These are phyloP conservation scores for Eucalyptus sp. DNA, from an alignment of 345 rosid genomes.

Conservation along the genomic window DNA sequence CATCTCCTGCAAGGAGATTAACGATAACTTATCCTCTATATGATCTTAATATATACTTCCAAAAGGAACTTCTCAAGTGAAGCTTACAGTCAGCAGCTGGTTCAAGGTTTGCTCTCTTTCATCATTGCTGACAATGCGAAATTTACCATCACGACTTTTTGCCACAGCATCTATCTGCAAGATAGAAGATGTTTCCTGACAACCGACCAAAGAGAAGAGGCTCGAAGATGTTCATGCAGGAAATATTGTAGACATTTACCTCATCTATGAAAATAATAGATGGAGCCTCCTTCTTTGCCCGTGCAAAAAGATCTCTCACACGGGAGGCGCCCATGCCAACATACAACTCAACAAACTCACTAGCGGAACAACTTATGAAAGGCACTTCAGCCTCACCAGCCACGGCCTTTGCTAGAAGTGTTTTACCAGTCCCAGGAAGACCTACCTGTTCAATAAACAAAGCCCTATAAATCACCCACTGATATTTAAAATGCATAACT, in stretches of 20 bases:
- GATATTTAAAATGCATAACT: background rate
- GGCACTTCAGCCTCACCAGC: constrained; percentile 98
- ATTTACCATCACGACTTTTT: constrained; percentile 93
- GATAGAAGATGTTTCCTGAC: background rate
- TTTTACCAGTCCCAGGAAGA: constrained; percentile 98
- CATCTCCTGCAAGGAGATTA: constrained; percentile 67
- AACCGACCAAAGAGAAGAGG: background rate
- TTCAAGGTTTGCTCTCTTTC: constrained; percentile 98
- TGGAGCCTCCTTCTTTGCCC: constrained; percentile 98
- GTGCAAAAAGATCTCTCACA: constrained; percentile 89
- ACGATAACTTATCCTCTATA: background rate
- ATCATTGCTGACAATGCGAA: constrained; percentile 75
- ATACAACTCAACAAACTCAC: constrained; percentile 91
- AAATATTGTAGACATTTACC: constrained; percentile 19
- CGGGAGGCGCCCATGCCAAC: constrained; percentile 99
- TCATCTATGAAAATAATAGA: constrained; percentile 94
- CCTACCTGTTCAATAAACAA: constrained; percentile 54
- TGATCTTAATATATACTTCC: background rate
- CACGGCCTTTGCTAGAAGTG: constrained; percentile 90
- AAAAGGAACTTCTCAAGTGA: background rate
- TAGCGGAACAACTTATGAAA: constrained; percentile 92
- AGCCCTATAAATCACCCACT: background rate
- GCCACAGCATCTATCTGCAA: constrained; percentile 97
- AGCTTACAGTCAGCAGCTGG: constrained; percentile 84
- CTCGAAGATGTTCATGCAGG: background rate